phyloP scores from a whole-genome alignment of 1,284 basidiomycete species.

The Leccinum fallax region DNA sequence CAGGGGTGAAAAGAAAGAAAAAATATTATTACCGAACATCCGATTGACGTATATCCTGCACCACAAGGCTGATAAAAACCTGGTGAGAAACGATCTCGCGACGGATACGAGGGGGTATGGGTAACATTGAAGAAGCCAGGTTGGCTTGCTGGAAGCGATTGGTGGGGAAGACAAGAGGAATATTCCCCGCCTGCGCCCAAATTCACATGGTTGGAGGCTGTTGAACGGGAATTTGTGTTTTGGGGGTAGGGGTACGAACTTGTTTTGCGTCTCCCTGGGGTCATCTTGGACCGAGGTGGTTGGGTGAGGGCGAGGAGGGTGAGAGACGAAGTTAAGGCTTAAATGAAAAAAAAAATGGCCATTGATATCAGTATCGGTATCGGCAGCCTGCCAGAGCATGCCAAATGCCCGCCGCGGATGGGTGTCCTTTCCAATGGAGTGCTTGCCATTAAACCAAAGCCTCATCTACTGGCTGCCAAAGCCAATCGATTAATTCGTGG shows the following conservation, averaged over 20 bases:
- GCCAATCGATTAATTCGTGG: conserved; percentile 9
- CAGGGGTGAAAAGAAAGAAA: neutral
- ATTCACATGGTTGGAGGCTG: neutral
- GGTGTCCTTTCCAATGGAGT: neutral
- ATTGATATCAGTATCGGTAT: neutral
- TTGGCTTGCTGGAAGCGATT: neutral
- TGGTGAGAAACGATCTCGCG: neutral
- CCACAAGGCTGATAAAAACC: neutral
- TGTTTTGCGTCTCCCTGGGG: too few relatives aligned
- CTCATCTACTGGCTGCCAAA: conserved; percentile 8
- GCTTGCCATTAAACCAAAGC: neutral
- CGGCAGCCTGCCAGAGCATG: conserved; percentile 14
- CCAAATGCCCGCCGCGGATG: neutral
- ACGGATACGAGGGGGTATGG: neutral
- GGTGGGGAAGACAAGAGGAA: neutral
- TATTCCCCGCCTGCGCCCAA: neutral
- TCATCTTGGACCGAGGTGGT: too few relatives aligned
- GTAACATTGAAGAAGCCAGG: neutral
- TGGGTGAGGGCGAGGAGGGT: too few relatives aligned
- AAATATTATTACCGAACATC: conserved; percentile 6
- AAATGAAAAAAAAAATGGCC: too few relatives aligned
- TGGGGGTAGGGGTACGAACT: neutral
- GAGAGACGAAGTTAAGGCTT: too few relatives aligned
- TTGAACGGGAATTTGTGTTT: neutral
- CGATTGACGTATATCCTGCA: neutral